Base-by-base conservation (phyloP, 2,329 filamentous ascomycete genomes). In the Paecilomyces variotii region DNA sequence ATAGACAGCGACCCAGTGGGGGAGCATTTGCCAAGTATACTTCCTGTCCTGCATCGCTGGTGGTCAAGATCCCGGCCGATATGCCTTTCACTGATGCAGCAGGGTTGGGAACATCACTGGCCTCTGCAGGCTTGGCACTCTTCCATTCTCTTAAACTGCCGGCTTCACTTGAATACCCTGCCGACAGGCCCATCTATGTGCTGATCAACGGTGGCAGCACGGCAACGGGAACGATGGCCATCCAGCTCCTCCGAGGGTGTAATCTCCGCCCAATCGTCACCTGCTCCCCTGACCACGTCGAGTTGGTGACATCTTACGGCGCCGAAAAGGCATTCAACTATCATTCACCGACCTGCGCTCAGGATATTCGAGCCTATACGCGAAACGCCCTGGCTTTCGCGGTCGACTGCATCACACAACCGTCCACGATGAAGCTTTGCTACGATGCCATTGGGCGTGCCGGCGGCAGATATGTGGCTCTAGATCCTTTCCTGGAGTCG, bases 381-480 rank as follows among this genome's bases (percentile, higher is more conserved):
- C 54, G 57, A 3, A 71, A 74, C 64, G 59, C 58, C 2, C 71
- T 80, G 0, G 59, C 39, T 1, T 72, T 72, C 57, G 76, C 72
- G 0, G 59, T 79, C 2, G 79, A 81, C 66, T 77, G 74, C 65
- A 68, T 81, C 54, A 63, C 73, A 0, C 64, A 70, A 11, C 56
- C 70, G 0, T 61, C 64, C 5, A 70, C 72, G 0, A 75, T 70
- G 50, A 52, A 60, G 3, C 52, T 70, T 2, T 77, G 75, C 69
- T 75, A 71, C 62, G 68, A 49, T 34, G 68, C 68, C 24, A 71
- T 70, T 25, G 74, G 68, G 26, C 63, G 62, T 26, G 61, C 26
- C 56, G 73, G 35, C n/a, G 35, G 35, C 10, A 14, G 35, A 14
- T 39, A 39, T n/a, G n/a, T n/a, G 12, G 35, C 35, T 12, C 35